Evolutionary conservation across 83 land plant genomes (phyloP), one percentile per base, ranked within the genome.

Genomic region (Diphasiastrum complanatum): DNA sequence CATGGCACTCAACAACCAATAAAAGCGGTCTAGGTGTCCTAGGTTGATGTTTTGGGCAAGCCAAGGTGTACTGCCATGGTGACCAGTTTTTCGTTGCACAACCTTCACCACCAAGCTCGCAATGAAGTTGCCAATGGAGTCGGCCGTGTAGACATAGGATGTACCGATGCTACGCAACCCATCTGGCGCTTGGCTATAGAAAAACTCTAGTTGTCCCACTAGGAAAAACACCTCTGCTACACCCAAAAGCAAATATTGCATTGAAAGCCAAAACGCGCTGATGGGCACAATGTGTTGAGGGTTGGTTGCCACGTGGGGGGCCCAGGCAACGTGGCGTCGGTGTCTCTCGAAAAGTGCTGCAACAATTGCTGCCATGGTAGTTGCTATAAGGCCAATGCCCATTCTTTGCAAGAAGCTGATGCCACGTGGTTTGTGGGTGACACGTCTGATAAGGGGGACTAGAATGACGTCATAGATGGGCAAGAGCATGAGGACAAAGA

Each of bases 161-260:
- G 87, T 76, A 1, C 78, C 83, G 0, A 83, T 60, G 34, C 87
- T 83, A 31, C 83, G 70, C 87, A 83, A 80, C 12, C 83, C 81
- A 71, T 79, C 83, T 5, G 87, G 87, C 19, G 87, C 82, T 63
- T 83, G 79, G 47, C 79, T 68, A 61, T 83, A 83, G 0, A 83
- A 59, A 61, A 79, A 83, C 58, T 83, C 87, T 0, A 83, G 74
- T 11, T 73, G 45, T n/a, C 86, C 89, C 29, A 81, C 79, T 6
- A 75, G 61, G 68, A 67, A 70, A 38, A 85, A 82, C 24, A 79
- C 83, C 48, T 85, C 89, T 10, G 83, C 83, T 24, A 82, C 57
- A 6, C 89, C 89, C 33, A 81, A 73, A 40, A 84, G 41, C 49
- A 67, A 76, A 34, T 79, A 85, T 50, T 85, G 89, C 0, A 75